Percentiles rank a stretch among this genome's conserved stretches.
Evolutionary conservation across 495 filamentous ascomycete species (phyloP).

Genomic region (Penicillium canariense): DNA sequence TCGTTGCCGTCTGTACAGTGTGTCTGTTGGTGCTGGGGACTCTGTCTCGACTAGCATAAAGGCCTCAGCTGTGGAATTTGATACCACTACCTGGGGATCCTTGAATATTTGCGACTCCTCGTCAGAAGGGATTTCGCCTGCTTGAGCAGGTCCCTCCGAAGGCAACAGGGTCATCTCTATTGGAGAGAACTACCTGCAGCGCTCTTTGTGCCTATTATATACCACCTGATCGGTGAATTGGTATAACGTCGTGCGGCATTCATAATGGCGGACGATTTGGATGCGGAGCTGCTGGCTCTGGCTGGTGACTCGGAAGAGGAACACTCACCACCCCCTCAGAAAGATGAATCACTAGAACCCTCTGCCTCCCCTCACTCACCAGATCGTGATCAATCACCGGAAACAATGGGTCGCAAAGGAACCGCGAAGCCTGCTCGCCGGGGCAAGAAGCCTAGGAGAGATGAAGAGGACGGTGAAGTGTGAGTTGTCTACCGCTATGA

Average conservation of each 20-base stretch:
- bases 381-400: slow-evolving; percentile 27
- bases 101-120: slow-evolving; percentile 18
- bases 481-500: slow-evolving; percentile 48
- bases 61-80: neutral
- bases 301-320: slow-evolving; percentile 69
- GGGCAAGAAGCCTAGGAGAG: slow-evolving; percentile 45
- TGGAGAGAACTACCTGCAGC: neutral
- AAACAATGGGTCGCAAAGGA: slow-evolving; percentile 47
- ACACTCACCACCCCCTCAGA: slow-evolving; percentile 39
- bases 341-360: slow-evolving; percentile 32
- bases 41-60: neutral
- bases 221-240: neutral
- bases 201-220: neutral
- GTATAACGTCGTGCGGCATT: slow-evolving; percentile 12
- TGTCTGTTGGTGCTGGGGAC: neutral
- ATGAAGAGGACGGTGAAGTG: slow-evolving; percentile 82
- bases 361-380: slow-evolving; percentile 39
- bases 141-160: neutral
- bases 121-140: slow-evolving; percentile 9
- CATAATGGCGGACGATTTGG: slow-evolving; percentile 66
- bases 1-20: slow-evolving; percentile 12
- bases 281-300: slow-evolving; percentile 84
- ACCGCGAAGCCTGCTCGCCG: slow-evolving; percentile 43
- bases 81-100: neutral
- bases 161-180: neutral